phyloP scores from a whole-genome alignment of 2,329 filamentous ascomycete species.

The Triangularia verruculosa region DNA sequence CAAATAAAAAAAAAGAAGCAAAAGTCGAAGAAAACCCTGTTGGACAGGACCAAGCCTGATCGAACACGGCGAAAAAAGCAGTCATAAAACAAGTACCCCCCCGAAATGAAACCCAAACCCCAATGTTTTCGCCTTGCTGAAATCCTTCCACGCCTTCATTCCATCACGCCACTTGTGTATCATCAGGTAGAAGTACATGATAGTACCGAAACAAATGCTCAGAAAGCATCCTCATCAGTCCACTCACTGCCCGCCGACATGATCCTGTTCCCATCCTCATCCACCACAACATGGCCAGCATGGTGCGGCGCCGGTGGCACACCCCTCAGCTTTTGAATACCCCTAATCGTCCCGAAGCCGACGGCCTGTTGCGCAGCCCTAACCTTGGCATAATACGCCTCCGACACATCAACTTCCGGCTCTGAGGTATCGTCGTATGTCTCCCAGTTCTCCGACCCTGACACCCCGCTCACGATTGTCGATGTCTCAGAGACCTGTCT shows the following conservation, averaged over 20 bases:
- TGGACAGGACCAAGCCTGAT: neutral
- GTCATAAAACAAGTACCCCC: neutral
- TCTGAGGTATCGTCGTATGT: slow-evolving; percentile 86
- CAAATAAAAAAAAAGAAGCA: neutral
- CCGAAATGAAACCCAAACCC: neutral
- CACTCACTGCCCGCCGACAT: slow-evolving; percentile 60
- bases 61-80: neutral
- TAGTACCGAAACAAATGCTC: neutral
- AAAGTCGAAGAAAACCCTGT: neutral
- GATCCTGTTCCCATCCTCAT: slow-evolving; percentile 60
- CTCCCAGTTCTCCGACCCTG: slow-evolving; percentile 95
- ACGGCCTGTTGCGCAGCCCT: slow-evolving; percentile 55
- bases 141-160: neutral
- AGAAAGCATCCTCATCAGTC: slow-evolving; percentile 64
- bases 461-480: slow-evolving; percentile 70
- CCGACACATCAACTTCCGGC: slow-evolving; percentile 70
- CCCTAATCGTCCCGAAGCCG: slow-evolving; percentile 43
- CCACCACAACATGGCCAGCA: slow-evolving; percentile 48
- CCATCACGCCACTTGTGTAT: neutral
- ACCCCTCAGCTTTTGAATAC: slow-evolving; percentile 52
- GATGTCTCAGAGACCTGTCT: slow-evolving; percentile 74
- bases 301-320: slow-evolving; percentile 44
- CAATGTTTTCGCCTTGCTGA: too few relatives aligned
- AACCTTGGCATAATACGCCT: slow-evolving; percentile 77
- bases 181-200: neutral